phyloP scores from a whole-genome alignment of 441 rosid genomes.

The Codiaeum variegatum region DNA sequence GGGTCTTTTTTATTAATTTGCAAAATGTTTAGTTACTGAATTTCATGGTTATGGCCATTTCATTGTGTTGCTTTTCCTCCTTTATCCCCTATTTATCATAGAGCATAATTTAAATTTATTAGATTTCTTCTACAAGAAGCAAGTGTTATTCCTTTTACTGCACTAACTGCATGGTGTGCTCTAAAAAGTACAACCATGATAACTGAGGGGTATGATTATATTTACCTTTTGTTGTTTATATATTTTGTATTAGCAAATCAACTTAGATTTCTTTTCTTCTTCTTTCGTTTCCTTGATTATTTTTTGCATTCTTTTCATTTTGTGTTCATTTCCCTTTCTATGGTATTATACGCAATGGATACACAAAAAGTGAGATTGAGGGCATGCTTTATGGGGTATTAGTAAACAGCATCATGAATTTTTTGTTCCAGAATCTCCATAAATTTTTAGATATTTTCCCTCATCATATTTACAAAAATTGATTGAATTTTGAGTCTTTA shows the following conservation, averaged over 20 bases:
- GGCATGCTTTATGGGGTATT: too few species aligned
- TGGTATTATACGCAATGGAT: not conserved
- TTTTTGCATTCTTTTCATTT: not conserved
- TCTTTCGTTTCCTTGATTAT: too few species aligned
- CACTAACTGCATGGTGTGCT: slow-evolving; percentile 97
- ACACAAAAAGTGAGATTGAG: too few species aligned
- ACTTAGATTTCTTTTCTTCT: not conserved
- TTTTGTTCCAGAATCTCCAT: not conserved
- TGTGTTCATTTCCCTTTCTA: not conserved
- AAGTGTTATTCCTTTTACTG: slow-evolving; percentile 88
- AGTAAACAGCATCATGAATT: not conserved
- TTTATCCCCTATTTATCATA: not conserved
- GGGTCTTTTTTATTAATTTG: not conserved
- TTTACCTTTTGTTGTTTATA: slow-evolving; percentile 6
- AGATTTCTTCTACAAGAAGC: slow-evolving; percentile 59
- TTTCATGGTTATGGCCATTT: too few species aligned
- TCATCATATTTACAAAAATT: not conserved
- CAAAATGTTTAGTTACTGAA: not conserved
- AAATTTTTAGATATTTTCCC: not conserved
- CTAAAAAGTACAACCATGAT: slow-evolving; percentile 82
- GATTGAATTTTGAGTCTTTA: not conserved
- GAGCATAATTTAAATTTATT: slow-evolving; percentile 12
- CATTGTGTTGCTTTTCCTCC: too few species aligned
- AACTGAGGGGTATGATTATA: slow-evolving; percentile 63
- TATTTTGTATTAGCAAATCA: not conserved